Evolutionary conservation across 2,329 filamentous ascomycete species (phyloP), one percentile per base, ranked within the genome.

Genomic region (Pseudophaeomoniella oleicola): DNA sequence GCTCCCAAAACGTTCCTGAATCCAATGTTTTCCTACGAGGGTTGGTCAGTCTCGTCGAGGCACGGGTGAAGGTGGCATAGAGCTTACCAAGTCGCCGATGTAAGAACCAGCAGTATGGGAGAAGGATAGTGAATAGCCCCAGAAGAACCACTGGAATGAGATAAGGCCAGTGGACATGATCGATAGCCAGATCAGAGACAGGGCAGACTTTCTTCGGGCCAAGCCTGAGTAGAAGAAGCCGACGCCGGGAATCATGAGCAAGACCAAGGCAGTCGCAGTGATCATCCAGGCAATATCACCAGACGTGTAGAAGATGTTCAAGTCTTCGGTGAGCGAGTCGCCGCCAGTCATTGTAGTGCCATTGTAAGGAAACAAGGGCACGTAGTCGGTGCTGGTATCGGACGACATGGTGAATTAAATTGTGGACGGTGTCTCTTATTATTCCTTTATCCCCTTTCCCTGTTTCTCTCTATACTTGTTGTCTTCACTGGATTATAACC

Each of bases 201-300:
- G 68, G 3, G 86, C 86, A 0, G 84, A 92, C 65, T 93, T 94
- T 57, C 86, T 76, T 39, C 85, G 78, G 12, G 86, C 84, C 12
- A 93, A 78, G 44, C 85, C 86, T 31, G 82, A 88, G 67, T 94
- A 94, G 71, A 93, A 93, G 69, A 93, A 90, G 37, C 84, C 86
- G 52, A 93, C 85, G 39, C 86, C 86, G 27, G 86, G 86, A 56
- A 93, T 85, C 85, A 93, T 93, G 54, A 93, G 75, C 48, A 93
- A 67, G 39, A 93, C 85, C 34, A 93, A 73, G 12, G 81, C 83
- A 3, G 84, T 72, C 19, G 74, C 75, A 37, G 75, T 74, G 50
- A 86, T 66, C 53, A 93, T 73, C 78, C 83, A 94, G 39, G 79
- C 74, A 51, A 93, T 75, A 61, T 93, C 76, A 52, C 85, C 86